Evolutionary conservation across 768 basidiomycete species (phyloP).

Genomic region (Phylloporus sp.): DNA sequence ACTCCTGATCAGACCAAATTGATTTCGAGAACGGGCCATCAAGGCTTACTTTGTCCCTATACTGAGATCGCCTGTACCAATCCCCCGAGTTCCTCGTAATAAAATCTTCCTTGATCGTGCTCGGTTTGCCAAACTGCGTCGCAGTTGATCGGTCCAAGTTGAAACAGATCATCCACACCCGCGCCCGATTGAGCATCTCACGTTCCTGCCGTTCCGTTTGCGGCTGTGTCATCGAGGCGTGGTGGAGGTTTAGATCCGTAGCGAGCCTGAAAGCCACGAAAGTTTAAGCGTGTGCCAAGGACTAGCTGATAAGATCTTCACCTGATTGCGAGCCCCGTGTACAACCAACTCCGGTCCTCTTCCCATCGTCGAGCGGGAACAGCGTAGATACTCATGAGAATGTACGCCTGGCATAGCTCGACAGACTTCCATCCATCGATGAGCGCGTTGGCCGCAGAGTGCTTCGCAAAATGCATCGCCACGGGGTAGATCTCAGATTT

Average conservation of each 20-base stretch:
- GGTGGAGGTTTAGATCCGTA: constrained; percentile 83
- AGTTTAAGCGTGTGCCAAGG: not conserved
- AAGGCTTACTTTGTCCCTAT: constrained; percentile 49
- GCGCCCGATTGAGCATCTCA: constrained; percentile 76
- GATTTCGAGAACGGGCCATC: not conserved
- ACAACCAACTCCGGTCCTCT: constrained; percentile 86
- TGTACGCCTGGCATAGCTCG: constrained; percentile 87
- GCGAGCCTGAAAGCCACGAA: constrained; percentile 51
- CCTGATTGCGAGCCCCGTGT: constrained; percentile 84
- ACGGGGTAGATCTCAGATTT: constrained; percentile 83
- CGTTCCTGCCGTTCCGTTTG: constrained; percentile 71
- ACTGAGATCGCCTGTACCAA: constrained; percentile 70
- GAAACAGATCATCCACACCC: constrained; percentile 91
- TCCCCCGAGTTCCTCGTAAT: constrained; percentile 66
- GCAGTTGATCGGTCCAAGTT: constrained; percentile 84
- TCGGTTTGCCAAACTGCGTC: constrained; percentile 86
- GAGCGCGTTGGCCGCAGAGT: constrained; percentile 73
- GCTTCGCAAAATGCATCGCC: constrained; percentile 86
- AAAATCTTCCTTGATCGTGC: constrained; percentile 81
- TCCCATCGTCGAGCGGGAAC: constrained; percentile 83
- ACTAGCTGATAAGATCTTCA: constrained; percentile 19
- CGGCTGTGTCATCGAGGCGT: constrained; percentile 54
- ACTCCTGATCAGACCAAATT: not conserved
- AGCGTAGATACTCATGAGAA: constrained; percentile 78
- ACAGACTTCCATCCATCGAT: constrained; percentile 82